Percentiles rank a stretch among this genome's conserved stretches.
Conservation (phyloP, 1,284 basidiomycete species). For the Cryptococcus sp. region DNA sequence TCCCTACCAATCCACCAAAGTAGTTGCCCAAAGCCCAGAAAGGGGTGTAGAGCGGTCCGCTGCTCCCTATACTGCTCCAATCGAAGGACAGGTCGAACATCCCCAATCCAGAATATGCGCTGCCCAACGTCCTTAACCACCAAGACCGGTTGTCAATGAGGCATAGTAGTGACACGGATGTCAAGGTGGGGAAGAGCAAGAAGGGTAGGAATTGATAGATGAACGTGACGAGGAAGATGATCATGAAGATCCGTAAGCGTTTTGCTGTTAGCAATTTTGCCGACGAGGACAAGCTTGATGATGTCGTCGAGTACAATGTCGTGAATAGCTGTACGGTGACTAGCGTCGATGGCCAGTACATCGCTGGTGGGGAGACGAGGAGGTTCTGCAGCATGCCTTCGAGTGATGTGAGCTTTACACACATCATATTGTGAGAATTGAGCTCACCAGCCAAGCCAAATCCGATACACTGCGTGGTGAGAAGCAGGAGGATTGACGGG, state of each 20-base stretch:
- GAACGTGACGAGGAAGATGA: constrained; percentile 53
- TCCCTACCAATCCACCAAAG: constrained; percentile 50
- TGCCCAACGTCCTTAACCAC: constrained; percentile 54
- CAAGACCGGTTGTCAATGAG: constrained; percentile 53
- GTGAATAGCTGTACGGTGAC: constrained; percentile 58
- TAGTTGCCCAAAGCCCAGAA: constrained; percentile 57
- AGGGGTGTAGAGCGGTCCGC: constrained; percentile 57
- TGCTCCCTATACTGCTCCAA: constrained; percentile 56
- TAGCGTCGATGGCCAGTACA: constrained; percentile 56
- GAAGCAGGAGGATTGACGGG: constrained; percentile 58
- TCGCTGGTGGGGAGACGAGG: constrained; percentile 47
- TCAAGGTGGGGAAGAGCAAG: constrained; percentile 56
- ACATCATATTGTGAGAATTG: constrained; percentile 1
- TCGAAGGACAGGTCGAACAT: constrained; percentile 57
- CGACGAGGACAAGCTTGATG: constrained; percentile 19
- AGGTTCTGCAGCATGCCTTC: constrained; percentile 52
- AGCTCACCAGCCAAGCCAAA: constrained; percentile 57
- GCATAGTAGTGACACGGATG: constrained; percentile 56
- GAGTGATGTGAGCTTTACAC: not conserved
- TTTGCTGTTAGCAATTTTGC: constrained; percentile 43
- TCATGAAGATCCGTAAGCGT: constrained; percentile 55
- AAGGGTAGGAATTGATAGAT: constrained; percentile 57
- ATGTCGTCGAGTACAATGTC: constrained; percentile 55
- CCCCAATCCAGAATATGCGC: constrained; percentile 58
- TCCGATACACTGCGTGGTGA: constrained; percentile 60